Evolutionary conservation across 768 basidiomycete genomes (phyloP).

Genomic region (Amanita pseudoporphyria): DNA sequence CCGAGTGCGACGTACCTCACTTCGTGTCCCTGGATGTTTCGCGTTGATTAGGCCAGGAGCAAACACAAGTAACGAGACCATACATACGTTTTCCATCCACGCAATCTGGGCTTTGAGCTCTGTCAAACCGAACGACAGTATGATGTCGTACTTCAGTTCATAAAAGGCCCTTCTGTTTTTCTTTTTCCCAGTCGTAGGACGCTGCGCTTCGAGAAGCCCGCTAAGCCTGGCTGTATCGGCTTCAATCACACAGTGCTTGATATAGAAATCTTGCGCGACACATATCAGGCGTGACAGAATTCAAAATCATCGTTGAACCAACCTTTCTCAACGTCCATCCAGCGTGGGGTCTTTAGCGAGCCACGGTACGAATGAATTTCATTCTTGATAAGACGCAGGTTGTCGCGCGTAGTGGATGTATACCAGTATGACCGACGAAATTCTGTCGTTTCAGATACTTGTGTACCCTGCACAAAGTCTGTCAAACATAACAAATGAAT

Average conservation of each 20-base stretch:
- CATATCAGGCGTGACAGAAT: conserved; percentile 13
- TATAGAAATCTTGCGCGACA: conserved; percentile 4
- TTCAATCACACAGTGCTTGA: conserved; percentile 9
- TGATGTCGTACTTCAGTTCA: conserved; percentile 23
- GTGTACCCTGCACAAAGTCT: conserved; percentile 22
- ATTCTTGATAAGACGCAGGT: conserved; percentile 7
- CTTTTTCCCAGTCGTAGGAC: neutral
- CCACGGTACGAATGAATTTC: conserved; percentile 19
- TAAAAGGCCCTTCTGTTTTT: conserved; percentile 14
- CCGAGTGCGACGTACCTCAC: conserved; percentile 8
- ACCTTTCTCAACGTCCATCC: conserved; percentile 19
- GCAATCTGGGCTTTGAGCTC: conserved; percentile 37
- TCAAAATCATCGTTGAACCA: conserved; percentile 12
- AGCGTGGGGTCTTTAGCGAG: conserved; percentile 11
- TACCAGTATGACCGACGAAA: conserved; percentile 14
- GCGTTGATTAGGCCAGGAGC: neutral
- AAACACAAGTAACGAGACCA: neutral
- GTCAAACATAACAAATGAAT: neutral
- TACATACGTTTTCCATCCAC: conserved; percentile 30
- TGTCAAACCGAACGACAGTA: conserved; percentile 33
- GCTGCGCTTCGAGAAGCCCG: neutral
- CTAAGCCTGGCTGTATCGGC: conserved; percentile 10
- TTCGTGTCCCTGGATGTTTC: conserved; percentile 12
- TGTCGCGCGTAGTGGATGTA: neutral
- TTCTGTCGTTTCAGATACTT: conserved; percentile 18